Base-by-base conservation (phyloP, 306 rosid genomes). In the Spatholobus suberectus region DNA sequence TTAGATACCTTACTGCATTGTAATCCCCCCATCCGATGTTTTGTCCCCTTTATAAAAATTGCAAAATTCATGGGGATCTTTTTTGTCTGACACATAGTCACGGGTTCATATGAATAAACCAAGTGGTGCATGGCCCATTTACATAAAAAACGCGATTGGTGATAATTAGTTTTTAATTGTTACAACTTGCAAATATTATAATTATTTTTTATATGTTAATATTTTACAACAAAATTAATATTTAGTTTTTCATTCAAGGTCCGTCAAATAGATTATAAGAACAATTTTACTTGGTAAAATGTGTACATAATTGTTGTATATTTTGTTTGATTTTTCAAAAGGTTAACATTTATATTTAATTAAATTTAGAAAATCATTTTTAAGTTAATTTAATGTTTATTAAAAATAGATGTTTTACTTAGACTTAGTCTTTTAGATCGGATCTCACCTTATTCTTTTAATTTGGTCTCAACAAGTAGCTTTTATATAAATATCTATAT, bases 51-150 rank as follows among this genome's bases (percentile, higher is more conserved):
- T 61, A 20, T 47, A 3, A 59, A 59, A 14, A 70, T 41, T 29
- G 71, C 40, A 80, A 71, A 71, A 57, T 27, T 72, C 41, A 21
- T 32, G 65, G 8, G 20, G 5, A 18, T 59, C 52, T 13, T 59
- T n/a, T 61, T 44, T 21, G 38, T 72, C 84, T 58, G 71, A 43
- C 79, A 59, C 70, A 43, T 8, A 58, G 37, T 81, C 84, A 81
- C 84, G 78, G 79, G 84, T 27, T 32, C 6, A 38, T 23, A 44
- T 51, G 23, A 47, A 67, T 69, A 23, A 66, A 78, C 13, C 47
- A 32, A 47, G 32, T 29, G 37, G 23, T 55, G 59, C 66, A 46
- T 77, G 62, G 35, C 73, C 81, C 62, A 59, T 59, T 13, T 27
- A 77, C 47, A 18, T 27, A n/a, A 63, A 44, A 18, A 77, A 32